Conservation (phyloP, 2,329 filamentous ascomycete species). For the Neocucurbitaria cava region DNA sequence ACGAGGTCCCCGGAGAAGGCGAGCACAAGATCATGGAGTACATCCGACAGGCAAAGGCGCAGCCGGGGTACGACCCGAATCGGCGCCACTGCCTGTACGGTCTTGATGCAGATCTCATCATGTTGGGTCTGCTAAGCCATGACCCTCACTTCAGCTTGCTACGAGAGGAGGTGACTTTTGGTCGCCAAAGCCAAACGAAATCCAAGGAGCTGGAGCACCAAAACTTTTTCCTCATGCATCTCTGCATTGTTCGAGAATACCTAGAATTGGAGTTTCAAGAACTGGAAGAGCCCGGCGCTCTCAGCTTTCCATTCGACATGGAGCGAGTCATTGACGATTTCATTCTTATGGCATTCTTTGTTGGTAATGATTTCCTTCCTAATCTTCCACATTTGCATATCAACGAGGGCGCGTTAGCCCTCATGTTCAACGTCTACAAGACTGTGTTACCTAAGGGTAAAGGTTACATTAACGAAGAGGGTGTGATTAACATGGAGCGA, state of each 20-base stretch:
- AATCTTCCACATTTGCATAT: conserved; percentile 97
- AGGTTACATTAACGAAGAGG: conserved; percentile 96
- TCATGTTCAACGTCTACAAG: conserved; percentile 99
- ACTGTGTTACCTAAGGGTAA: conserved; percentile 83
- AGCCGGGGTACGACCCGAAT: conserved; percentile 90
- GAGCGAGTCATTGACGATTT: conserved; percentile 98
- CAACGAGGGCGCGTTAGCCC: conserved; percentile 93
- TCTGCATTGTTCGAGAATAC: conserved; percentile 97
- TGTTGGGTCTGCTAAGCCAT: conserved; percentile 95
- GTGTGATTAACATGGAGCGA: conserved; percentile 86
- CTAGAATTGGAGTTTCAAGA: conserved; percentile 97
- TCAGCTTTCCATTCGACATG: conserved; percentile 86
- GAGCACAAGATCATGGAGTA: conserved; percentile 99
- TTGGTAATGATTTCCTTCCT: conserved; percentile 98
- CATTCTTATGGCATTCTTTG: conserved; percentile 99
- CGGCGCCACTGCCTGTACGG: conserved; percentile 97
- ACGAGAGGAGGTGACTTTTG: conserved; percentile 97
- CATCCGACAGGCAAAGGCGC: conserved; percentile 95
- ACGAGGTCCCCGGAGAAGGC: conserved; percentile 96
- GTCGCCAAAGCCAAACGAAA: conserved; percentile 83
- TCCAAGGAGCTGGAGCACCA: conserved; percentile 97
- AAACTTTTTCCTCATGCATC: conserved; percentile 96
- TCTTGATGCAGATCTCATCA: conserved; percentile 96
- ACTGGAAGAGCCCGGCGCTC: conserved; percentile 73
- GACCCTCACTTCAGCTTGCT: conserved; percentile 98